Evolutionary conservation across 2,329 filamentous ascomycete species (phyloP).

Genomic region (Xylariaceae sp.): DNA sequence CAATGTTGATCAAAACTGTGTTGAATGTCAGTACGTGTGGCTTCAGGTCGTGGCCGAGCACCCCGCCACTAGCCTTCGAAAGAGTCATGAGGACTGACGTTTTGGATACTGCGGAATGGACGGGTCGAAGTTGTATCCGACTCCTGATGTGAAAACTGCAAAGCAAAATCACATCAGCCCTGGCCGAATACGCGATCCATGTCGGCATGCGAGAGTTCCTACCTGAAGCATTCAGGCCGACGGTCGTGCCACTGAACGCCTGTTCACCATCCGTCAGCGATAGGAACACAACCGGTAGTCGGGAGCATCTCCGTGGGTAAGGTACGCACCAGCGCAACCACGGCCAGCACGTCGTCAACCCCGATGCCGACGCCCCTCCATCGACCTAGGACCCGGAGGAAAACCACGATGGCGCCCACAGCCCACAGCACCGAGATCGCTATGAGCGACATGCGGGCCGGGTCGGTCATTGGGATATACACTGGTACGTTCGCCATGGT

Average conservation of each 20-base stretch:
- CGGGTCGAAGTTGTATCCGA: background rate
- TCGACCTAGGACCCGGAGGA: background rate
- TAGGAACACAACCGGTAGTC: background rate
- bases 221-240: background rate
- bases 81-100: background rate
- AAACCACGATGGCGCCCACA: background rate
- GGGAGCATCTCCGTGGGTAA: too few species aligned
- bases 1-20: background rate
- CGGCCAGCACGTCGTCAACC: background rate
- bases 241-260: background rate
- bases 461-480: background rate
- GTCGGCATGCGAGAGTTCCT: too few species aligned
- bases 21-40: too few species aligned
- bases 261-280: background rate
- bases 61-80: too few species aligned
- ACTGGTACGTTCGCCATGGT: background rate
- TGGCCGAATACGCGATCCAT: too few species aligned
- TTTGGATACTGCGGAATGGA: background rate
- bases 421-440: background rate
- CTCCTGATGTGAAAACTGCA: background rate
- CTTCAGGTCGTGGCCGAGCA: too few species aligned
- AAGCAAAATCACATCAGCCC: too few species aligned
- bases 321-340: background rate
- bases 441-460: background rate
- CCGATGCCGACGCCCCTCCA: background rate